Evolutionary conservation across 371 early-diverging fungal species (phyloP).

Genomic region (Rhizopus delemar): DNA sequence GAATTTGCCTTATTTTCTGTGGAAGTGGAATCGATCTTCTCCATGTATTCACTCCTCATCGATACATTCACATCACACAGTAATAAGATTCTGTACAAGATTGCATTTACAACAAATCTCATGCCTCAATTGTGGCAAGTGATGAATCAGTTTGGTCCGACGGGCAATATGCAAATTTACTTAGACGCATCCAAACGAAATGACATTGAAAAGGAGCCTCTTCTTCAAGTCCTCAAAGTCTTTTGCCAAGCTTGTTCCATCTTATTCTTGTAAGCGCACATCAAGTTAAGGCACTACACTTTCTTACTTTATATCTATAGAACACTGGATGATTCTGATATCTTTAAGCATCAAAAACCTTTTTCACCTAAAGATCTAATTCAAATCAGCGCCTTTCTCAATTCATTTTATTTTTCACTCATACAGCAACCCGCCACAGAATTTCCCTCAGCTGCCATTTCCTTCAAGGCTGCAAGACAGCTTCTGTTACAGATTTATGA

Average conservation of each 20-base stretch:
- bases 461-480: conserved; percentile 60
- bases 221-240: conserved; percentile 57
- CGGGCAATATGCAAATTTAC: conserved; percentile 57
- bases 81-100: conserved; percentile 55
- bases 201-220: conserved; percentile 59
- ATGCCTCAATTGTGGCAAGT: conserved; percentile 65
- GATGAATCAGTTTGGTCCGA: conserved; percentile 63
- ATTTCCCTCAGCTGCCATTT: conserved; percentile 34
- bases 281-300: neutral
- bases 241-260: conserved; percentile 66
- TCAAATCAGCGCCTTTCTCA: conserved; percentile 58
- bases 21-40: conserved; percentile 54
- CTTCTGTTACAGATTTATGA: conserved; percentile 77
- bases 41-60: conserved; percentile 51
- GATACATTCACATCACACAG: conserved; percentile 48
- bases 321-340: conserved; percentile 82
- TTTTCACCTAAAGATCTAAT: conserved; percentile 58
- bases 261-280: conserved; percentile 53
- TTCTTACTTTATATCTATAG: conserved; percentile 25
- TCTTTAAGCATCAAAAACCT: conserved; percentile 63
- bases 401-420: conserved; percentile 70
- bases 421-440: conserved; percentile 37
- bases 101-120: conserved; percentile 61
- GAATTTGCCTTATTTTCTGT: conserved; percentile 44
- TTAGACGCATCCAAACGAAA: conserved; percentile 52